These are phyloP conservation scores for Mentha longifolia DNA, from an alignment of 257 asterid species.

Conservation along the genomic window DNA sequence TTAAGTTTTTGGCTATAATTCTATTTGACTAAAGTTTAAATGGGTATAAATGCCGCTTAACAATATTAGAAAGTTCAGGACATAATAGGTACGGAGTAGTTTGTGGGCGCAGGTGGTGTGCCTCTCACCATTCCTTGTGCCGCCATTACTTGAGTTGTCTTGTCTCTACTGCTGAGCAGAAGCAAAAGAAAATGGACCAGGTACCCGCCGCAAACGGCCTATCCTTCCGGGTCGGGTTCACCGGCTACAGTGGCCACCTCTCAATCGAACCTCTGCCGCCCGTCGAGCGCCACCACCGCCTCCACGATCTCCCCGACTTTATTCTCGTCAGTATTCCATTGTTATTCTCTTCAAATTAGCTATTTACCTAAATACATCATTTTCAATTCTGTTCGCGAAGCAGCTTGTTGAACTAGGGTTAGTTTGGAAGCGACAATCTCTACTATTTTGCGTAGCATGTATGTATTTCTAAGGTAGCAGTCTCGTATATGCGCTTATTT, in stretches of 20 bases:
- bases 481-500: background rate
- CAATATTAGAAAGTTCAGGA: no score
- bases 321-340: conserved; percentile 59
- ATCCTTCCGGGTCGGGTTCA: conserved; percentile 80
- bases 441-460: conserved; percentile 1
- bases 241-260: conserved; percentile 92
- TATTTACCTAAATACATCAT: background rate
- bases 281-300: conserved; percentile 59
- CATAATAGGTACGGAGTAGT: no score
- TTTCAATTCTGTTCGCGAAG: background rate
- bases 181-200: conserved; percentile 50
- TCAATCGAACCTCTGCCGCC: conserved; percentile 85
- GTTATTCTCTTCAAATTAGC: background rate
- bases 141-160: background rate
- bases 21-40: no score
- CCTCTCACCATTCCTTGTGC: no score
- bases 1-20: no score
- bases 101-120: no score
- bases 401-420: conserved; percentile 28
- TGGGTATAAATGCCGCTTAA: no score
- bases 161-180: background rate
- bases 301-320: conserved; percentile 78
- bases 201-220: conserved; percentile 65
- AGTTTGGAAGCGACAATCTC: background rate
- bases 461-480: background rate